A percentile compares a stretch with the other conserved stretches of the same genome.
These are phyloP conservation scores for Rhizopogon roseolus DNA, from an alignment of 768 basidiomycete species.

Conservation along the genomic window DNA sequence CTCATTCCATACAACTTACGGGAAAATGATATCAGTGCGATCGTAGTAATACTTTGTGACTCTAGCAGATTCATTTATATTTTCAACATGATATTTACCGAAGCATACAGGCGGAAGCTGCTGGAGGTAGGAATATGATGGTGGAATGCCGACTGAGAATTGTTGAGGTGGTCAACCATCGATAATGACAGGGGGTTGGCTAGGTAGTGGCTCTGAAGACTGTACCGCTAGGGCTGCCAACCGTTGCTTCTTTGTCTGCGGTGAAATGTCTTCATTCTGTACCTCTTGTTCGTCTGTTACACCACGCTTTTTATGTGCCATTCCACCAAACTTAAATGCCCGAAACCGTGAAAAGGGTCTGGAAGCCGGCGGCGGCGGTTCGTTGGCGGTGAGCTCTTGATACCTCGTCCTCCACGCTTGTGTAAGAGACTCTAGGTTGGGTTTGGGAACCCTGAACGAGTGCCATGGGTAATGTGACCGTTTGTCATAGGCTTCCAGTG, in stretches of 20 bases:
- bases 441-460: slow-evolving; percentile 16
- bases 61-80: not conserved
- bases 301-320: slow-evolving; percentile 20
- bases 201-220: slow-evolving; percentile 2
- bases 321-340: slow-evolving; percentile 8
- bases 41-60: no score
- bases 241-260: slow-evolving; percentile 21
- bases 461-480: slow-evolving; percentile 22
- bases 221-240: slow-evolving; percentile 5
- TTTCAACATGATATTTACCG: not conserved
- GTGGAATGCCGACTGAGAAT: no score
- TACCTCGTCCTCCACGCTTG: slow-evolving; percentile 23
- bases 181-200: slow-evolving; percentile 14
- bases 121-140: not conserved
- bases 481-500: slow-evolving; percentile 20
- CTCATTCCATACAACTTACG: no score
- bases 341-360: slow-evolving; percentile 18
- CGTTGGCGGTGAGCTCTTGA: slow-evolving; percentile 27
- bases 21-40: no score
- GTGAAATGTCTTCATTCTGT: slow-evolving; percentile 11
- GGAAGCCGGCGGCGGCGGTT: slow-evolving; percentile 15
- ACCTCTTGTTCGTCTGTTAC: slow-evolving; percentile 8
- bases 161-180: slow-evolving; percentile 28
- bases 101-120: not conserved
- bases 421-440: slow-evolving; percentile 20